Conservation (phyloP, 305 asterid genomes). For the Plantago coronopus region DNA sequence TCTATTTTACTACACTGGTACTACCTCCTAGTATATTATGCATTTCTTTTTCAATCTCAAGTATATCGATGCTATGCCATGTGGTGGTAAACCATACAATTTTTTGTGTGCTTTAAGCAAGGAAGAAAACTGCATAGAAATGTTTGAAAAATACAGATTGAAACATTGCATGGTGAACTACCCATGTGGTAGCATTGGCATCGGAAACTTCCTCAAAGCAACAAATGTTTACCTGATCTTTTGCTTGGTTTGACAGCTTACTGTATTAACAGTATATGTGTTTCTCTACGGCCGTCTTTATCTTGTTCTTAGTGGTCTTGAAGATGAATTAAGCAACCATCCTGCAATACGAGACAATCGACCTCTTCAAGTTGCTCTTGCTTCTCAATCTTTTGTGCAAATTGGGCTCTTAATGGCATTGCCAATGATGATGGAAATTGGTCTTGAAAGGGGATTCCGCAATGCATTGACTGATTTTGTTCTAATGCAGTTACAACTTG, state of each 20-base stretch:
- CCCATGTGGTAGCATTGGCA: too few relatives aligned
- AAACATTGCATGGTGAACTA: too few relatives aligned
- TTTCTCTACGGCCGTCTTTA: constrained; percentile 95
- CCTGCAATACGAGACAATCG: constrained; percentile 84
- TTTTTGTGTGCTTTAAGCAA: too few relatives aligned
- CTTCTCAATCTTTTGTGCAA: constrained; percentile 94
- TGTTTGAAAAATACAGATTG: too few relatives aligned
- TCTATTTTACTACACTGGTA: constrained; percentile 92
- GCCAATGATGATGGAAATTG: constrained; percentile 99
- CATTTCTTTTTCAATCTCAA: background rate
- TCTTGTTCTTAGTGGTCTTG: constrained; percentile 93
- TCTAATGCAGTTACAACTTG: constrained; percentile 92
- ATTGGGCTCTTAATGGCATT: constrained; percentile 89
- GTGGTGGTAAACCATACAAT: background rate
- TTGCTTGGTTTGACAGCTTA: constrained; percentile 55
- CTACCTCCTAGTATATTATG: constrained; percentile 13
- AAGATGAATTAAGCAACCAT: constrained; percentile 56
- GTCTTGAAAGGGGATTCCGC: constrained; percentile 91
- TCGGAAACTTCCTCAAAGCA: background rate
- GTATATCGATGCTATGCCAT: background rate
- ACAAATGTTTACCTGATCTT: constrained; percentile 19
- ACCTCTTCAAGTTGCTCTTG: constrained; percentile 99
- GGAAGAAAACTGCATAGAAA: too few relatives aligned
- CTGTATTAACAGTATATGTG: constrained; percentile 77
- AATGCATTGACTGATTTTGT: constrained; percentile 82